Percentiles rank a stretch among this genome's conserved stretches.
These are phyloP conservation scores for Phylloporus sp. DNA, from an alignment of 768 basidiomycete genomes.

Conservation along the genomic window DNA sequence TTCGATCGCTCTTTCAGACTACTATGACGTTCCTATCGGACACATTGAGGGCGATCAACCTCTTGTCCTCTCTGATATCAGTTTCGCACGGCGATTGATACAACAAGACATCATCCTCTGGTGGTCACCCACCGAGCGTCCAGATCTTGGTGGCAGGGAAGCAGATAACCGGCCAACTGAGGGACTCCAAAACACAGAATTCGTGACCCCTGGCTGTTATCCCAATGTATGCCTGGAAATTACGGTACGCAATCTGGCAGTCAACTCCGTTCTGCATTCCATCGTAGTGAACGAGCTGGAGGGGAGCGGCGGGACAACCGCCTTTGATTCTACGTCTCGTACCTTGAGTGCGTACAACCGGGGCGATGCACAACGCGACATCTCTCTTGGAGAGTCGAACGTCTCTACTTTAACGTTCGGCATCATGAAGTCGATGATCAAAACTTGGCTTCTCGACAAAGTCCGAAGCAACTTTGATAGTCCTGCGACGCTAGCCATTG, in stretches of 20 bases:
- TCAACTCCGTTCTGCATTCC: conserved; percentile 91
- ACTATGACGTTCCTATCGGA: conserved; percentile 90
- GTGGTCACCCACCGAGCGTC: conserved; percentile 90
- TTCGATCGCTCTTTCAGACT: conserved; percentile 73
- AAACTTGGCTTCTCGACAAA: conserved; percentile 86
- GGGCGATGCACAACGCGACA: conserved; percentile 50
- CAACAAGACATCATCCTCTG: conserved; percentile 90
- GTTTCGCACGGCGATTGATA: conserved; percentile 80
- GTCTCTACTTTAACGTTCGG: conserved; percentile 83
- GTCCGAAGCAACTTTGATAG: conserved; percentile 62
- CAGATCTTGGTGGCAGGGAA: conserved; percentile 92
- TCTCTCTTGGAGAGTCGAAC: conserved; percentile 85
- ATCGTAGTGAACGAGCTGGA: conserved; percentile 96
- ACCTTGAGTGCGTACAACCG: conserved; percentile 88
- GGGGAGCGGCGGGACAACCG: conserved; percentile 88
- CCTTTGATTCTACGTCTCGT: conserved; percentile 89
- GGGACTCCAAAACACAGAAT: conserved; percentile 80
- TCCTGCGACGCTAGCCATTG: conserved; percentile 66
- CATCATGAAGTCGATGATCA: conserved; percentile 83
- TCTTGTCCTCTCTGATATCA: conserved; percentile 82
- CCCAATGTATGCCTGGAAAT: conserved; percentile 91
- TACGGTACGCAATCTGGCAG: conserved; percentile 85
- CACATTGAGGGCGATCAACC: conserved; percentile 90
- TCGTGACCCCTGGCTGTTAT: conserved; percentile 80
- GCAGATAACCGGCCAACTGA: conserved; percentile 74